A percentile compares a stretch with the other conserved stretches of the same genome.
Conservation (phyloP, 371 early-diverging fungal genomes). For the Mortierella sp. region DNA sequence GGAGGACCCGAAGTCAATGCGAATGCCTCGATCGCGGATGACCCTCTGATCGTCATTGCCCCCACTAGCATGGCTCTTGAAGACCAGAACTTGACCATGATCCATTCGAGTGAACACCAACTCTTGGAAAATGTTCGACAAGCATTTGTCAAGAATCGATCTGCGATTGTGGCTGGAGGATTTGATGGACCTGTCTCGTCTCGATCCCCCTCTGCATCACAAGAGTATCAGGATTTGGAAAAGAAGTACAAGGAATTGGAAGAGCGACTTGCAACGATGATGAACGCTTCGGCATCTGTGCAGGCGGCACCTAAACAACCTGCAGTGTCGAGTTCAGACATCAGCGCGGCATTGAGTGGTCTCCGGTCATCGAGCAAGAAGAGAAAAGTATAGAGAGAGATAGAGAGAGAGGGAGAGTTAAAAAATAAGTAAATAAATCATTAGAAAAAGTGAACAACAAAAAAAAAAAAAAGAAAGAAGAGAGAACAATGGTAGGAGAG, state of each 20-base stretch:
- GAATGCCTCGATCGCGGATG: constrained; percentile 39
- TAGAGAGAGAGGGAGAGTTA: too few species aligned
- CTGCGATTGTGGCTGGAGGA: constrained; percentile 1
- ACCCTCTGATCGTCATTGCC: constrained; percentile 32
- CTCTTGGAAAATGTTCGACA: constrained; percentile 26
- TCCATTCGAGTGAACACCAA: constrained; percentile 28
- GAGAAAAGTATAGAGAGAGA: constrained; percentile 30
- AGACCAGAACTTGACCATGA: neutral
- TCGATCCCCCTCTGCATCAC: neutral
- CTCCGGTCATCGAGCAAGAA: constrained; percentile 39
- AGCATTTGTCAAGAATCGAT: constrained; percentile 15
- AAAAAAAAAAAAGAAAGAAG: too few species aligned
- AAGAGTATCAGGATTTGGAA: constrained; percentile 33
- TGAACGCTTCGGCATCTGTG: constrained; percentile 2
- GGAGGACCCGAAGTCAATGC: constrained; percentile 43
- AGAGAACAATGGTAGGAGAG: too few species aligned
- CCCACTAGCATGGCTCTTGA: constrained; percentile 13
- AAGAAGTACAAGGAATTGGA: constrained; percentile 35
- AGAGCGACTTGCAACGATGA: constrained; percentile 29
- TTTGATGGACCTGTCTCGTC: constrained; percentile 1
- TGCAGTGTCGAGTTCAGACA: constrained; percentile 30
- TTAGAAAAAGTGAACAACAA: too few species aligned
- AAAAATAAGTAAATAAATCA: too few species aligned
- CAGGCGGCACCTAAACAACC: constrained; percentile 16
- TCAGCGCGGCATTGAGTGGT: constrained; percentile 49